These are phyloP conservation scores for Apiospora sp. DNA, from an alignment of 2,329 filamentous ascomycete genomes.

Conservation along the genomic window DNA sequence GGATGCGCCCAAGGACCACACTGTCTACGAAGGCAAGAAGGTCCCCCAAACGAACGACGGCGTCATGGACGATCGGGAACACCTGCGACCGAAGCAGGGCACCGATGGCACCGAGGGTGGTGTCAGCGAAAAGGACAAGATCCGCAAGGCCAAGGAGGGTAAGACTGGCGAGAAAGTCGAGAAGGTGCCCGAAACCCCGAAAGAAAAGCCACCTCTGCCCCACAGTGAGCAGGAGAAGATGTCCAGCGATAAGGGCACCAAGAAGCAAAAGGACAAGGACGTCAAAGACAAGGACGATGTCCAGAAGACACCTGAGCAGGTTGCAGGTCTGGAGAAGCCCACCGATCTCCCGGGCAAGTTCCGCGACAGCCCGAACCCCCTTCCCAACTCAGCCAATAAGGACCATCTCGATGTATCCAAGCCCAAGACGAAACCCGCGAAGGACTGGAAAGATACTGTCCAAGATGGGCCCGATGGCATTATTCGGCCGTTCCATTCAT, in stretches of 20 bases:
- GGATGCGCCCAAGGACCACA: slow-evolving; percentile 59
- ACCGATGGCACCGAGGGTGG: slow-evolving; percentile 90
- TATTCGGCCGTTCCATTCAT: slow-evolving; percentile 86
- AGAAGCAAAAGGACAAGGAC: slow-evolving; percentile 48
- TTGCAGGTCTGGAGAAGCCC: slow-evolving; percentile 75
- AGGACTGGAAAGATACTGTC: slow-evolving; percentile 44
- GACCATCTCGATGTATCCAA: slow-evolving; percentile 65
- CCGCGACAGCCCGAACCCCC: slow-evolving; percentile 75
- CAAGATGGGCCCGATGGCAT: slow-evolving; percentile 64
- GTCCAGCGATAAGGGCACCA: slow-evolving; percentile 48
- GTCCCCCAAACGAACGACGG: slow-evolving; percentile 75
- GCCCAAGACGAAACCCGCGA: slow-evolving; percentile 44
- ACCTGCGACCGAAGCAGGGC: slow-evolving; percentile 79
- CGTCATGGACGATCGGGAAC: slow-evolving; percentile 90
- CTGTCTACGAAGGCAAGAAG: slow-evolving; percentile 65
- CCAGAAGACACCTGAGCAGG: slow-evolving; percentile 46
- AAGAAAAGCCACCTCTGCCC: slow-evolving; percentile 83
- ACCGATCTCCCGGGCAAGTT: slow-evolving; percentile 80
- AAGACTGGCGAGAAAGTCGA: slow-evolving; percentile 70
- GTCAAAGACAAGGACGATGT: slow-evolving; percentile 51
- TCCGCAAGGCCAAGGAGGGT: slow-evolving; percentile 71
- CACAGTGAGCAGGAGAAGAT: slow-evolving; percentile 81
- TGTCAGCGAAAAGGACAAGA: slow-evolving; percentile 86
- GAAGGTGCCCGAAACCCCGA: slow-evolving; percentile 83
- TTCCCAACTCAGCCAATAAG: slow-evolving; percentile 71